A percentile compares a stretch with the other conserved stretches of the same genome.
These are phyloP conservation scores for Centella asiatica DNA, from an alignment of 129 eudicot genomes.

Conservation along the genomic window DNA sequence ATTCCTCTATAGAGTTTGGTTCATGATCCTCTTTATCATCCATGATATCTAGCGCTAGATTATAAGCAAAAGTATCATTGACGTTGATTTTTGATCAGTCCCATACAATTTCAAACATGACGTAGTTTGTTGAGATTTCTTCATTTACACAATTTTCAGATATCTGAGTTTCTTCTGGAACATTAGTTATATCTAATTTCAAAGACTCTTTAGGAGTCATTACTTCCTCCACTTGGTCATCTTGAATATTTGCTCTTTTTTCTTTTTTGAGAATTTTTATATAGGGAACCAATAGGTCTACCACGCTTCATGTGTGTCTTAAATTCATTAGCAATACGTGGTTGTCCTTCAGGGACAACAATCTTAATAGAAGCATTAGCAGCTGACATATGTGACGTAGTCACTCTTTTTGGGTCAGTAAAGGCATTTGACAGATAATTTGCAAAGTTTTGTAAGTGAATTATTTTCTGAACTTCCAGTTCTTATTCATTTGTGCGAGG, in stretches of 20 bases:
- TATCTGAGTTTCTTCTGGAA: not conserved
- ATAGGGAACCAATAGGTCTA: slow-evolving; percentile 13
- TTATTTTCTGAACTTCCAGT: too few relatives aligned
- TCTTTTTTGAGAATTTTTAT: not conserved
- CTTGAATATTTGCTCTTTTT: not conserved
- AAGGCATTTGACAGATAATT: not conserved
- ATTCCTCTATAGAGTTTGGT: not conserved
- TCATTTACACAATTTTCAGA: not conserved
- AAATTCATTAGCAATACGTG: not conserved
- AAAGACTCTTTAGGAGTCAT: not conserved
- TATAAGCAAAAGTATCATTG: too few relatives aligned
- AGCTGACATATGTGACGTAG: slow-evolving; percentile 13
- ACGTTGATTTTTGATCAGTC: too few relatives aligned
- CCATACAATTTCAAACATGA: not conserved
- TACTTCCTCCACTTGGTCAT: not conserved
- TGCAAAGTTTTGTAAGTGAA: not conserved
- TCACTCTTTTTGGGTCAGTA: not conserved
- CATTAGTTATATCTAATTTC: not conserved
- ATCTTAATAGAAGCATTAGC: slow-evolving; percentile 4
- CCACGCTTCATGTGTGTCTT: slow-evolving; percentile 13
- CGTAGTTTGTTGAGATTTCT: not conserved
- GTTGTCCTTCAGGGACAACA: slow-evolving; percentile 13
- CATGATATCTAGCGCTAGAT: too few relatives aligned
- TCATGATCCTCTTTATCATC: not conserved
- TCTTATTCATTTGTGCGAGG: not conserved